Conservation (phyloP, 148 eudicot species). For the Heliosperma pusillum region DNA sequence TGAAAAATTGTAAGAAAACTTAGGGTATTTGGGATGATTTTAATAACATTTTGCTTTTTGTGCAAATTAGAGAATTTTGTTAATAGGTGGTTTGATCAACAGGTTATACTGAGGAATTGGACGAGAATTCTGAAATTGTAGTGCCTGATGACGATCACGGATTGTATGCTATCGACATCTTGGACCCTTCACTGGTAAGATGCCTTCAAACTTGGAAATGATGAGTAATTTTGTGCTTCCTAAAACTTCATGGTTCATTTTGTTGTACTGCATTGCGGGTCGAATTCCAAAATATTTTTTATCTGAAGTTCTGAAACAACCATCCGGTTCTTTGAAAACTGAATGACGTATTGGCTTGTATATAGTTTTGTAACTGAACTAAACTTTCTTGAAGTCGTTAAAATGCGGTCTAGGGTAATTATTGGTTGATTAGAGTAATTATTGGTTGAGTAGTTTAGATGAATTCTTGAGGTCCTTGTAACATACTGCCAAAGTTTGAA, state of each 20-base stretch:
- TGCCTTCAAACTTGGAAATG: background rate
- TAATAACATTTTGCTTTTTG: background rate
- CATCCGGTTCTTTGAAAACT: background rate
- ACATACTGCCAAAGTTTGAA: too few relatives aligned
- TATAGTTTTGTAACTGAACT: background rate
- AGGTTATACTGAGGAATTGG: constrained; percentile 85
- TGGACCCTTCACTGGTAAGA: constrained; percentile 86
- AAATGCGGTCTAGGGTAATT: too few relatives aligned
- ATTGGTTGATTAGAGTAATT: too few relatives aligned
- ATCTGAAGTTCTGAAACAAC: background rate
- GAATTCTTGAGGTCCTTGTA: too few relatives aligned
- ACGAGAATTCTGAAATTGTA: constrained; percentile 55
- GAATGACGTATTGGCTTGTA: background rate
- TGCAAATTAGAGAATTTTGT: background rate
- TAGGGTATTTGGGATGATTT: background rate
- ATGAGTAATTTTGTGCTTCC: background rate
- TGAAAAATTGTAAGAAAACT: too few relatives aligned
- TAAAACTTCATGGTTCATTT: background rate
- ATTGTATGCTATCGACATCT: constrained; percentile 87
- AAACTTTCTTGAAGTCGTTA: background rate
- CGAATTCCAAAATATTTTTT: background rate
- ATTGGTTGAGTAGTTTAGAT: too few relatives aligned
- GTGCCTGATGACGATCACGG: constrained; percentile 93
- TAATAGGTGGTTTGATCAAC: constrained; percentile 17
- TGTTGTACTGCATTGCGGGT: background rate